phyloP scores from a whole-genome alignment of 257 asterid species.

The Fraxinus excelsior region DNA sequence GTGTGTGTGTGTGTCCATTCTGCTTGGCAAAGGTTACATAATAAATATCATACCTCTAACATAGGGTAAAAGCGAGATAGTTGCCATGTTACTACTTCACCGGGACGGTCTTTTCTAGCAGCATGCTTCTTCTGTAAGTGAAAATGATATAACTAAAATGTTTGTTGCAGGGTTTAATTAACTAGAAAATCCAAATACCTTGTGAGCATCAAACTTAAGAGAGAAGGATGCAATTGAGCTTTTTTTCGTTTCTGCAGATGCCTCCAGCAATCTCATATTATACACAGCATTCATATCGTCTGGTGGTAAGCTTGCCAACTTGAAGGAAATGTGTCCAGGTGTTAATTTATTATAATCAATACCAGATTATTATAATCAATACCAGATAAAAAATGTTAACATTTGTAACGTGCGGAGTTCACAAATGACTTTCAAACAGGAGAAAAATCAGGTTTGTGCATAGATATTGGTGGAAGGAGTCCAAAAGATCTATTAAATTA shows the following conservation, averaged over 20 bases:
- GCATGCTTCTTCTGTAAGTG: conserved; percentile 77
- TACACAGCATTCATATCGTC: conserved; percentile 90
- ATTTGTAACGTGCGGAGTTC: background rate
- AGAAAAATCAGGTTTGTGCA: background rate
- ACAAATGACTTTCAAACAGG: background rate
- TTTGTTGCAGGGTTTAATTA: conserved; percentile 18
- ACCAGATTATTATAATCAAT: background rate
- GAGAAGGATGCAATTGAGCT: conserved; percentile 72
- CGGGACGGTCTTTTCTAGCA: conserved; percentile 85
- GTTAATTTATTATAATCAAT: conserved; percentile 15
- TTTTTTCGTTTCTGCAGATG: conserved; percentile 70
- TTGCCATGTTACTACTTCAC: conserved; percentile 81
- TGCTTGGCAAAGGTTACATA: background rate
- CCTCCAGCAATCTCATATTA: conserved; percentile 90
- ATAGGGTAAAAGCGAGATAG: conserved; percentile 94
- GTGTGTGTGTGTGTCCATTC: background rate
- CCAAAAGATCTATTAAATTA: background rate
- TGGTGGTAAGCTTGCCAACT: conserved; percentile 83
- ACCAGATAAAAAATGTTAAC: background rate
- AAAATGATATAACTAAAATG: conserved; percentile 10
- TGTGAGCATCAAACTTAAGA: conserved; percentile 85
- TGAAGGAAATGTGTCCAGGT: conserved; percentile 22
- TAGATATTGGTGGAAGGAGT: background rate
- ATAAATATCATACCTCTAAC: conserved; percentile 64
- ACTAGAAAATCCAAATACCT: conserved; percentile 41